Percentiles rank a stretch among this genome's conserved stretches.
Evolutionary conservation across 192 early-diverging fungal species (phyloP).

Genomic region (Coemansia sp.): DNA sequence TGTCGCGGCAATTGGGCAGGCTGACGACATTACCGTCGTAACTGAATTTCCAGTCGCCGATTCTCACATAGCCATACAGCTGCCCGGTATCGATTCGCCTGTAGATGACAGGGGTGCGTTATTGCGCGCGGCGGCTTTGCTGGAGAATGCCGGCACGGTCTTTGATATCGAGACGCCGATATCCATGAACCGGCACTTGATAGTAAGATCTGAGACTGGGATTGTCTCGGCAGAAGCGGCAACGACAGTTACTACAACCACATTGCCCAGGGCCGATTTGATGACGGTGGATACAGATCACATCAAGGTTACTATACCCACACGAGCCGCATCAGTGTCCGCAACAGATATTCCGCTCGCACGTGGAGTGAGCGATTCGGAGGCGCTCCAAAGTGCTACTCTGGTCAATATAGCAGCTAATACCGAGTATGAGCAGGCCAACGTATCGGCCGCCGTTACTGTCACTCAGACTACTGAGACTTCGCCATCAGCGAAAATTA

Average conservation of each 20-base stretch:
- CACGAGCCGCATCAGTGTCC: background rate
- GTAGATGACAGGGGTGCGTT: background rate
- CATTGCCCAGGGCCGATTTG: background rate
- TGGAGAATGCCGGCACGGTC: background rate
- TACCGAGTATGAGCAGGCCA: background rate
- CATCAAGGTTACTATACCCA: background rate
- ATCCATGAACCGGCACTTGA: background rate
- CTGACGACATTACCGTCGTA: background rate
- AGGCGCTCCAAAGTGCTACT: background rate
- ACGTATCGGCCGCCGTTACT: background rate
- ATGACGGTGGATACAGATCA: background rate
- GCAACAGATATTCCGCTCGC: background rate
- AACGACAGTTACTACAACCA: background rate
- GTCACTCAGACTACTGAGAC: background rate
- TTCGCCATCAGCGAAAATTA: background rate
- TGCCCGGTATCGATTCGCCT: background rate
- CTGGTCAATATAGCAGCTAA: background rate
- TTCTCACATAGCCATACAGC: background rate
- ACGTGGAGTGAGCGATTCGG: background rate
- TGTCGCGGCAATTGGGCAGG: background rate
- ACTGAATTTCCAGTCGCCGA: background rate
- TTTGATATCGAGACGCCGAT: background rate
- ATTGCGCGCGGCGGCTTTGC: background rate
- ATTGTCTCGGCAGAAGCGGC: background rate
- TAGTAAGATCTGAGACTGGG: background rate